These are phyloP conservation scores for Trametes meyenii DNA, from an alignment of 768 basidiomycete species.

Conservation along the genomic window DNA sequence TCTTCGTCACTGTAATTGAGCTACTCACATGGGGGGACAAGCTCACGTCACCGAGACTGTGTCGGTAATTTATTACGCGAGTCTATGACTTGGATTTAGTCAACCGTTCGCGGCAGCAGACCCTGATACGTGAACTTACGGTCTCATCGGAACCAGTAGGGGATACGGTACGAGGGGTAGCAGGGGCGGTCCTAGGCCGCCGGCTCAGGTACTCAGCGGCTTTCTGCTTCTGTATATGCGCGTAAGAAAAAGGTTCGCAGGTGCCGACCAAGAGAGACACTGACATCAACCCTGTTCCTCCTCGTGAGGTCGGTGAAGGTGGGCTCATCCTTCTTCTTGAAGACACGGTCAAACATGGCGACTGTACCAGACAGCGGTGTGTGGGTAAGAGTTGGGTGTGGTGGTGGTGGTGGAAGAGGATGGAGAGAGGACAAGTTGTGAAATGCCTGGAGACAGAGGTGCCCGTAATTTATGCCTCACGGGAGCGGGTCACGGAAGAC, in stretches of 20 bases:
- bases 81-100: background rate
- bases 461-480: too few relatives aligned
- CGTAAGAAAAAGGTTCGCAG: background rate
- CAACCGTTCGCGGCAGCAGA: background rate
- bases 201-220: background rate
- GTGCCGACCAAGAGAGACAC: background rate
- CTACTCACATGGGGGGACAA: constrained; percentile 2
- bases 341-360: constrained; percentile 14
- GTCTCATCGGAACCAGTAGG: background rate
- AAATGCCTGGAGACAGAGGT: too few relatives aligned
- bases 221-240: background rate
- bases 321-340: constrained; percentile 17
- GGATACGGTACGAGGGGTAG: background rate
- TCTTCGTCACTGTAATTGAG: too few relatives aligned
- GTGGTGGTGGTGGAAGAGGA: background rate
- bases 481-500: too few relatives aligned
- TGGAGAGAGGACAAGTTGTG: background rate
- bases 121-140: background rate
- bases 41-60: constrained; percentile 2
- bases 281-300: constrained; percentile 7
- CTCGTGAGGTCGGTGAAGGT: background rate
- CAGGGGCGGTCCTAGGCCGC: constrained; percentile 12
- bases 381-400: background rate
- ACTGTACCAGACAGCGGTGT: constrained; percentile 12
- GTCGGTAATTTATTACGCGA: background rate